These are phyloP conservation scores for Aspergillus fumigatus DNA, from an alignment of 2,329 filamentous ascomycete species.

Conservation along the genomic window DNA sequence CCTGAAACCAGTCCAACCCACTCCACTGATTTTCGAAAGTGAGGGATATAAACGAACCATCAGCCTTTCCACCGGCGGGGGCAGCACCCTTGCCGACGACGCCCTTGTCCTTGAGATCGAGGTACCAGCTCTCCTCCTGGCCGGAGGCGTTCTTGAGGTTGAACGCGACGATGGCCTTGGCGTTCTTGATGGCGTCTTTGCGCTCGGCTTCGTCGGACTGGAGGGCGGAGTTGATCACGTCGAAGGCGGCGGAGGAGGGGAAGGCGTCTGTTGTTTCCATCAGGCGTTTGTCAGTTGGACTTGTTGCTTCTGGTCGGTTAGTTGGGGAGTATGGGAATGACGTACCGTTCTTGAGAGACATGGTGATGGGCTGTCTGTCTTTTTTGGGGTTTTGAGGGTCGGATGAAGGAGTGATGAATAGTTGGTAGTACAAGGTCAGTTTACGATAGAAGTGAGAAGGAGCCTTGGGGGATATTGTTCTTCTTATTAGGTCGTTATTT, in stretches of 20 bases:
- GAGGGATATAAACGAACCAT: constrained; percentile 53
- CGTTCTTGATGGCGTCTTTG: constrained; percentile 86
- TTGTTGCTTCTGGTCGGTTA: neutral
- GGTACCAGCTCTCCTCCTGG: constrained; percentile 82
- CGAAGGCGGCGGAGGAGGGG: constrained; percentile 87
- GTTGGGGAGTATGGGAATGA: constrained; percentile 4
- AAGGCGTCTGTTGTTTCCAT: constrained; percentile 61
- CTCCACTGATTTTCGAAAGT: neutral
- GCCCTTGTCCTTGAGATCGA: constrained; percentile 90
- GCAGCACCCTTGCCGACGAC: constrained; percentile 70
- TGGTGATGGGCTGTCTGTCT: constrained; percentile 37
- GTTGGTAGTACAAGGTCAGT: neutral
- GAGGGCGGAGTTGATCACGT: constrained; percentile 73
- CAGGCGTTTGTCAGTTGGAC: neutral
- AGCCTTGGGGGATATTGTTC: constrained; percentile 6
- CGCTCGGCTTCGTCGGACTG: constrained; percentile 64
- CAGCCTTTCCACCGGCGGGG: constrained; percentile 69
- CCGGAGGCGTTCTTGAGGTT: constrained; percentile 82
- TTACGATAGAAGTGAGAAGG: neutral
- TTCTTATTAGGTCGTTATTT: neutral
- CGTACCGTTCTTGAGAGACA: constrained; percentile 71
- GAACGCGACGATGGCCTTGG: constrained; percentile 83
- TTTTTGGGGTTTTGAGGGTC: neutral
- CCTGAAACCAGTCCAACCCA: neutral
- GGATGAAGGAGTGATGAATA: neutral